phyloP scores from a whole-genome alignment of 148 eudicot species.

The Salicornia ramosissima region DNA sequence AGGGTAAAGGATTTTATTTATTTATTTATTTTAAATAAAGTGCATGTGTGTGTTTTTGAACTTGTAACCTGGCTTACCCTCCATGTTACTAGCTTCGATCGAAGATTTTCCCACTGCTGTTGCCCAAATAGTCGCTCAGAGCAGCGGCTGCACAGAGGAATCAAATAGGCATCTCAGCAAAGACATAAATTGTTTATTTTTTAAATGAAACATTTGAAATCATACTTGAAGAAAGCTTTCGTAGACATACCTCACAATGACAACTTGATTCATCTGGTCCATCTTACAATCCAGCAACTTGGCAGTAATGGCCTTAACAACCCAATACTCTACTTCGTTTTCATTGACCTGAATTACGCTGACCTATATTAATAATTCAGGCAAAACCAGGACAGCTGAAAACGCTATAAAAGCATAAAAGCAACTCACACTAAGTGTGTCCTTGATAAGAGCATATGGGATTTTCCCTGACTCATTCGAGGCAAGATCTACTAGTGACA shows the following conservation, averaged over 20 bases:
- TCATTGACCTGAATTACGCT: slow-evolving; percentile 51
- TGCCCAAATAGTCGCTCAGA: slow-evolving; percentile 78
- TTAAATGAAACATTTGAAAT: background rate
- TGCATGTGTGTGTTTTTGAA: background rate
- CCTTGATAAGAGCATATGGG: slow-evolving; percentile 69
- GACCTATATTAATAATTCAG: slow-evolving; percentile 4
- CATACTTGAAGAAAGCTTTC: background rate
- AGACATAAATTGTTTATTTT: background rate
- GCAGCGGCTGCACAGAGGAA: slow-evolving; percentile 51
- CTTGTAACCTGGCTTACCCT: slow-evolving; percentile 45
- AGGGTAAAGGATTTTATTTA: too few species aligned
- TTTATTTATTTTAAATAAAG: too few species aligned
- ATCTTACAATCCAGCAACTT: slow-evolving; percentile 84
- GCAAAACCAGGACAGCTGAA: background rate
- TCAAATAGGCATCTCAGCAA: background rate
- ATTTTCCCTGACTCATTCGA: slow-evolving; percentile 63
- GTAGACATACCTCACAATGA: slow-evolving; percentile 62
- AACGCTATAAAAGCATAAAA: slow-evolving; percentile 2
- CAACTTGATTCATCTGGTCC: slow-evolving; percentile 83
- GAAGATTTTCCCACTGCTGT: slow-evolving; percentile 72
- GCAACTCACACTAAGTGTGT: slow-evolving; percentile 50
- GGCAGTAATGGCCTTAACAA: slow-evolving; percentile 79
- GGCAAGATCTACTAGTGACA: slow-evolving; percentile 83
- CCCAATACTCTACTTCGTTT: slow-evolving; percentile 83
- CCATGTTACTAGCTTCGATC: slow-evolving; percentile 75